Evolutionary conservation across 495 filamentous ascomycete species (phyloP), one percentile per base, ranked within the genome.

Genomic region (Hypomontagnella submonticulosa): DNA sequence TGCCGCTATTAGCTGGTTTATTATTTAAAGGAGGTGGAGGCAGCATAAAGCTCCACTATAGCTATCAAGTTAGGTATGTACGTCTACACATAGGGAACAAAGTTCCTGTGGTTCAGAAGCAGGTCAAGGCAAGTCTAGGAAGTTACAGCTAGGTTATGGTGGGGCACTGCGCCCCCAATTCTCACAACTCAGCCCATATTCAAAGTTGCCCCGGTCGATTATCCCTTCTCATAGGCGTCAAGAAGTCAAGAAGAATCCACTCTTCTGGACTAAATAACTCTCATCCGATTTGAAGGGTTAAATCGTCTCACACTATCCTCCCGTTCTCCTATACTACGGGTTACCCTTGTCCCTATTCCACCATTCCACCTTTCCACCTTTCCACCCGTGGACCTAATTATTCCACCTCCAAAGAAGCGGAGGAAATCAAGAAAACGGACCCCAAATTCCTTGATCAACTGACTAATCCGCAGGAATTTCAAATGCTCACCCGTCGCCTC

Each of bases 1-100:
- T 61, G 44, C 66, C 66, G 66, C 66, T 54, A 69, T 69, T 69
- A 60, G 60, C 60, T 18, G 50, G 38, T 16, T 46, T 59, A 10
- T 41, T 62, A 60, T 49, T 50, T 57, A 40, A 49, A 47, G 18
- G 27, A 41, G 41, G 48, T 36, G 37, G 20, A 47, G 38, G 15
- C 23, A 55, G 23, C 42, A 15, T 18, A 43, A 34, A 18, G 49
- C 18, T n/a, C 57, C 57, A 61, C 57, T 30, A 41, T 34, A 33
- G 43, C 58, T 62, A n/a, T 55, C 51, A 43, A 41, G 13, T 41
- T 18, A 51, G 13, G 12, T 44, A 40, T 15, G 30, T 43, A 60
- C 47, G 20, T 38, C n/a, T 7, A 18, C 42, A 33, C 51, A 42
- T 42, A 27, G 23, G 23, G 23, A 6, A 27, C 23, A 27, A 27